Percentiles rank a stretch among this genome's conserved stretches.
Conservation (phyloP, 805 yeast species). For the Ogataea populi-albae region DNA sequence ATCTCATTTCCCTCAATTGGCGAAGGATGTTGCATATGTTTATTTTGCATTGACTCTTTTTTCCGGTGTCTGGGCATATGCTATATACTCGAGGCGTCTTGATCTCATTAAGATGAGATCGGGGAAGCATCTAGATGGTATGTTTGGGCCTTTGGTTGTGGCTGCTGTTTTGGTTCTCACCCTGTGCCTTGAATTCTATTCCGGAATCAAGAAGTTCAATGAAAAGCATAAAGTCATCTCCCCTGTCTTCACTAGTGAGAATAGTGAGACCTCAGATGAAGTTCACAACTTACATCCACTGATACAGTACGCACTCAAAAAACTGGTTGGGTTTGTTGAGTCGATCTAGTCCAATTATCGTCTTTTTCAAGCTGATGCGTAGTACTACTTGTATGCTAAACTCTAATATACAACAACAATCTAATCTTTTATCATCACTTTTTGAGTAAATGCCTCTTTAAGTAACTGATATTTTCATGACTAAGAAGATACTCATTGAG, state of each 20-base stretch:
- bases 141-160: constrained; percentile 82
- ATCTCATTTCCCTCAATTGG: constrained; percentile 62
- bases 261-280: constrained; percentile 13
- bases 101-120: constrained; percentile 74
- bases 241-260: constrained; percentile 2
- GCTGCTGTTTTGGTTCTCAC: constrained; percentile 67
- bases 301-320: constrained; percentile 21
- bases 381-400: neutral
- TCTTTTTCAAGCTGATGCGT: neutral
- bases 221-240: constrained; percentile 19
- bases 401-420: constrained; percentile 4
- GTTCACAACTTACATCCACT: constrained; percentile 27
- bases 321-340: constrained; percentile 25
- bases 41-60: constrained; percentile 81
- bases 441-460: constrained; percentile 24
- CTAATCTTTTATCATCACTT: constrained; percentile 5
- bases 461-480: constrained; percentile 26
- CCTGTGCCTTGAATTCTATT: constrained; percentile 66
- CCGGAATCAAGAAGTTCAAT: constrained; percentile 48
- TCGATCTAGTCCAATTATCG: constrained; percentile 16
- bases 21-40: constrained; percentile 69
- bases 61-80: constrained; percentile 87
- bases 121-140: constrained; percentile 84
- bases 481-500: constrained; percentile 15
- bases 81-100: constrained; percentile 67